Conservation (phyloP, 306 rosid species). For the Cucurbita maxima region DNA sequence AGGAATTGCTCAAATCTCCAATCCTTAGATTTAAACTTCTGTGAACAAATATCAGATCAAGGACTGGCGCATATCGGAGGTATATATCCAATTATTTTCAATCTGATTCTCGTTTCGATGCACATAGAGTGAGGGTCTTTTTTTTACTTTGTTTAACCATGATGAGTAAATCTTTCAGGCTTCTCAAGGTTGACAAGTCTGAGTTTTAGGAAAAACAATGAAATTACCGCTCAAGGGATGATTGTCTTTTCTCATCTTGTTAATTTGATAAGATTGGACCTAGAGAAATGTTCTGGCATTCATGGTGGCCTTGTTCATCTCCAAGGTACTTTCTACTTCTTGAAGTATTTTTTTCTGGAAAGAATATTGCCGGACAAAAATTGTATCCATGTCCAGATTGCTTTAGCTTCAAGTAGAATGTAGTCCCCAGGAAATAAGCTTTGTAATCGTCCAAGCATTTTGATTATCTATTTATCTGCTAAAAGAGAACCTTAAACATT, state of each 20-base stretch:
- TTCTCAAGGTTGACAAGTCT: conserved; percentile 62
- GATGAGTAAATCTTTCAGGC: conserved; percentile 35
- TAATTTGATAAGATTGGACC: conserved; percentile 72
- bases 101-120: not conserved
- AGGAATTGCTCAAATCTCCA: conserved; percentile 59
- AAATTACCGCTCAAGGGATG: conserved; percentile 80
- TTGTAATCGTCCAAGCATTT: not conserved
- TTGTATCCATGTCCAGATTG: not conserved
- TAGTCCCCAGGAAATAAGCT: not conserved
- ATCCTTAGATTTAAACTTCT: conserved; percentile 52
- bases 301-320: conserved; percentile 82
- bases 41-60: conserved; percentile 67
- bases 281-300: conserved; percentile 84
- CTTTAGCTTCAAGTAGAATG: not conserved
- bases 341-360: not conserved
- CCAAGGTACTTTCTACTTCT: conserved; percentile 33
- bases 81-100: conserved; percentile 16
- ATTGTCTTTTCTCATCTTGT: conserved; percentile 42
- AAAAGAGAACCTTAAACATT: not conserved
- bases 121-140: not conserved
- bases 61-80: conserved; percentile 61
- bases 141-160: conserved; percentile 7
- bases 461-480: not conserved
- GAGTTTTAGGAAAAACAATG: conserved; percentile 74
- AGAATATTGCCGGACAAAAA: not conserved